Base-by-base conservation (phyloP, 2,329 filamentous ascomycete species). In the Aspergillus latus region DNA sequence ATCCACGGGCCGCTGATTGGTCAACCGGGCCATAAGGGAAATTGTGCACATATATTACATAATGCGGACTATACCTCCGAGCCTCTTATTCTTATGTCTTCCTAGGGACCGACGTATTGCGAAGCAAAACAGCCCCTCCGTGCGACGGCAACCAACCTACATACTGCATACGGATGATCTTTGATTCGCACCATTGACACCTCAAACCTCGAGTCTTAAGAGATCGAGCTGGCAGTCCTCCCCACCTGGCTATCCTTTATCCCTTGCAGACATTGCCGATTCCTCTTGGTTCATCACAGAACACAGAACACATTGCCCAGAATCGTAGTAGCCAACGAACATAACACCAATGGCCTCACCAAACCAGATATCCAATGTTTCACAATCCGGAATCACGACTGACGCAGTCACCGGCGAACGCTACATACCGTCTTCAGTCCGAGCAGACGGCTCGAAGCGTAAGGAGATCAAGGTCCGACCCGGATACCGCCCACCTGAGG, bases 391-490 rank as follows among this genome's bases (percentile, higher is more conserved):
- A 64, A 93, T 93, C 69, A 88, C 93, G 66, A 88, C 88, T 51
- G 87, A 92, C 71, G 83, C 86, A 49, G 72, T 75, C 61, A 89
- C 85, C 64, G 95, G 94, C 69, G 85, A 92, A 70, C 89, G 92
- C 44, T 88, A 92, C 66, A 97, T 99, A 56, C 94, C 94, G 28
- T 84, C 92, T 43, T 97, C 93, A 0, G 79, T 85, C 43, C 88
- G 95, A 53, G 78, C 94, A 26, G 94, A 99, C 71, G 94, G 94
- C 56, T 91, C 88, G 49, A 90, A 90, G n/a, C 86, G 94, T 55
- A 95, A 90, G 70, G 93, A 96, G 68, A 97, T 97, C 71, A 90
- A 90, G 69, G 91, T 99, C 59, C 86, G 91, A 30, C 93, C 94
- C 0, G 95, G 94, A 52, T 99, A 97, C 76, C 87, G 87, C 34